phyloP scores from a whole-genome alignment of 2,329 filamentous ascomycete genomes.

The Colletotrichum godetiae region DNA sequence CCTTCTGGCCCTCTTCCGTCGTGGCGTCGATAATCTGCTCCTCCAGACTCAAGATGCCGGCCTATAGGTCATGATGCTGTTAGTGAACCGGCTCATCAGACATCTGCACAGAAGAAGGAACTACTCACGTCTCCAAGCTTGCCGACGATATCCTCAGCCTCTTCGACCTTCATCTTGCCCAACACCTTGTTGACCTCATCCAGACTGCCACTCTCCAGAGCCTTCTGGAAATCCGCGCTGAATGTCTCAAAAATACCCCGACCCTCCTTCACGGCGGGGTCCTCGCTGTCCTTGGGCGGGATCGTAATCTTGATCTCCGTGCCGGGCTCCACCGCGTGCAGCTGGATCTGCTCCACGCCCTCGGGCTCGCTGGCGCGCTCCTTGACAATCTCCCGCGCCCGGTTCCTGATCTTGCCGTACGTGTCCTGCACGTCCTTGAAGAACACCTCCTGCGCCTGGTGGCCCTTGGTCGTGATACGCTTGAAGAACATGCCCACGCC shows the following conservation, averaged over 20 bases:
- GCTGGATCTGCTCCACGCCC: conserved; percentile 94
- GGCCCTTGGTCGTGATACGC: conserved; percentile 87
- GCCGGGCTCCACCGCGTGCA: conserved; percentile 93
- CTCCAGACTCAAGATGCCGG: conserved; percentile 90
- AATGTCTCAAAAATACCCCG: conserved; percentile 87
- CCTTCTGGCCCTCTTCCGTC: conserved; percentile 84
- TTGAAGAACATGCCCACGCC: conserved; percentile 96
- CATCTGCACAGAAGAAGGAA: not conserved
- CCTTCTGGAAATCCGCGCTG: conserved; percentile 81
- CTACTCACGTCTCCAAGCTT: conserved; percentile 75
- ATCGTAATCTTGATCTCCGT: conserved; percentile 92
- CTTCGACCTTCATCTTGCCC: conserved; percentile 87
- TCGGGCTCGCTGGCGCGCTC: conserved; percentile 63
- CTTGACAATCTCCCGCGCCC: conserved; percentile 76
- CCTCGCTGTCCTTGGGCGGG: conserved; percentile 75
- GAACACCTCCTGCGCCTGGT: conserved; percentile 92
- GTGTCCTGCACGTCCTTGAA: conserved; percentile 92
- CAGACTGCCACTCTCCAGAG: conserved; percentile 87
- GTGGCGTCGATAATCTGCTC: conserved; percentile 96
- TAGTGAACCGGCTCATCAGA: conserved; percentile 38
- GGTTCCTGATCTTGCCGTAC: conserved; percentile 82
- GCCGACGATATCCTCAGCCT: conserved; percentile 86
- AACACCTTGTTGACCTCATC: conserved; percentile 72
- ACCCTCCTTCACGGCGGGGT: conserved; percentile 71
- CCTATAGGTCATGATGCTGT: conserved; percentile 53